Base-by-base conservation (phyloP, 805 yeast genomes). In the Wickerhamiella qilinensis region DNA sequence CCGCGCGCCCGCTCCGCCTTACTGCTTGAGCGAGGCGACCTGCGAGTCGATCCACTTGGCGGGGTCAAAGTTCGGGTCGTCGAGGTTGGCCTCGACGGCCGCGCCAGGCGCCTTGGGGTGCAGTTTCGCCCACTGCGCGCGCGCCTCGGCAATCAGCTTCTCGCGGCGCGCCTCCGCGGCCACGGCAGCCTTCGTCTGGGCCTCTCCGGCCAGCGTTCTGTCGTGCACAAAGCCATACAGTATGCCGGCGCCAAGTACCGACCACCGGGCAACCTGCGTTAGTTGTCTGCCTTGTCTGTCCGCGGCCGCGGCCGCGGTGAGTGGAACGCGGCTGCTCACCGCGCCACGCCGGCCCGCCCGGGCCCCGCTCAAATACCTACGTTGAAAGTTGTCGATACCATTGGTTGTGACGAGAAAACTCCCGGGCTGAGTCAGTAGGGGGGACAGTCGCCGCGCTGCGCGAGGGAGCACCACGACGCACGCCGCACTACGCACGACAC, bases 161-260 rank as follows among this genome's bases (percentile, higher is more conserved):
- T 73, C 71, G 60, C 82, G 73, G 48, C 71, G 65, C 46, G 71
- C 67, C 61, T 66, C 81, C 42, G 71, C 74, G 32, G 64, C 65
- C 39, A 65, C 64, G 52, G 74, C 81, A 39, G 67, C 71, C 54
- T 70, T 65, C 57, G 69, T 68, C 35, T 59, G 63, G 43, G 78
- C 85, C 40, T 68, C 67, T 19, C 71, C 53, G 52, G 76, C 75
- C 52, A 84, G 69, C 38, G 68, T 60, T 56, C 71, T 65, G 62
- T 93, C 81, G 69, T 84, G 94, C 60, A 70, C 70, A 47, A 84
- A 81, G 52, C 98, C 98, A 64, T 82, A 83, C 45, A 73, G 69
- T 42, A 86, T 67, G 61, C 98, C 98, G 50, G 83, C 73, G 39
- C 81, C 88, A 50, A 88, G 71, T 39, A 93, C 78, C 50, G 93